phyloP scores from a whole-genome alignment of 768 basidiomycete genomes.

The Chalciporus chontae region DNA sequence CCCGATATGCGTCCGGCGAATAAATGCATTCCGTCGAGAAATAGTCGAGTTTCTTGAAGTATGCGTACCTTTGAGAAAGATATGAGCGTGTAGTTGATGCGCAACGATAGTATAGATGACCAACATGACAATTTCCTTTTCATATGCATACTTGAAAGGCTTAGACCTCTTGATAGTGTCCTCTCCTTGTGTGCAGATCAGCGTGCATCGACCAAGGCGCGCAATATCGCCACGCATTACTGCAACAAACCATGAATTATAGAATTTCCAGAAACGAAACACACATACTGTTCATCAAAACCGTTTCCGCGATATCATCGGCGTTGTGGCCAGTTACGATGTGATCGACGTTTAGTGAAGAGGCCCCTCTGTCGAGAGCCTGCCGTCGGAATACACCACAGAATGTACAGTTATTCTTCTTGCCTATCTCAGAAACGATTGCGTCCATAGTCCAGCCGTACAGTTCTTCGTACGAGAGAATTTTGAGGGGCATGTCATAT shows the following conservation, averaged over 20 bases:
- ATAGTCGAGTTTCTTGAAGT: constrained; percentile 98
- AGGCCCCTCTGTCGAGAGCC: constrained; percentile 92
- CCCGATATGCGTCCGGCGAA: constrained; percentile 97
- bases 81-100: constrained; percentile 4
- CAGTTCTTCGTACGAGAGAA: constrained; percentile 91
- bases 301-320: constrained; percentile 98
- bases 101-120: constrained; percentile 17
- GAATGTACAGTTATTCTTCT: constrained; percentile 98
- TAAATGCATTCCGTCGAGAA: constrained; percentile 99
- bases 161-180: constrained; percentile 96
- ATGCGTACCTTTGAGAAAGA: constrained; percentile 77
- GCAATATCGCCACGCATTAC: constrained; percentile 99
- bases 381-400: constrained; percentile 97
- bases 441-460: constrained; percentile 99
- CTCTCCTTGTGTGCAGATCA: constrained; percentile 93
- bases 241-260: constrained; percentile 30
- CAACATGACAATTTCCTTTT: constrained; percentile 99
- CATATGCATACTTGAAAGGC: constrained; percentile 99
- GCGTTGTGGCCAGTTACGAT: constrained; percentile 99
- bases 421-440: constrained; percentile 90
- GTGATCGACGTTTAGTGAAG: constrained; percentile 86
- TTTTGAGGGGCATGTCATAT: constrained; percentile 93
- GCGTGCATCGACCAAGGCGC: constrained; percentile 87
- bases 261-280: not conserved
- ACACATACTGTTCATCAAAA: constrained; percentile 93